Evolutionary conservation across 306 rosid genomes (phyloP), one percentile per base, ranked within the genome.

Genomic region (Quercus variabilis): DNA sequence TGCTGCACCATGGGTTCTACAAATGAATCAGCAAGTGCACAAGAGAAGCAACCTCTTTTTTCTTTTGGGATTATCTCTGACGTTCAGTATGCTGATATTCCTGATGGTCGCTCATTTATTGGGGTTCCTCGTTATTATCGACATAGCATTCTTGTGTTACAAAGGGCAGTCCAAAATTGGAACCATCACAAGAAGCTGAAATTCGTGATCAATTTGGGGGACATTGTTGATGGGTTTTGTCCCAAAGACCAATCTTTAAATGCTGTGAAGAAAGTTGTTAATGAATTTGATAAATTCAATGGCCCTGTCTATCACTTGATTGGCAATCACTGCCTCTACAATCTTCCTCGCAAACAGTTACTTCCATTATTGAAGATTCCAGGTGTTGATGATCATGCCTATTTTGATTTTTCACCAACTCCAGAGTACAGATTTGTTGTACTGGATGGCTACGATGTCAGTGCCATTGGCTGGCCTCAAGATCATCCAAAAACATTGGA

Each of bases 241-340:
- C 98, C 98, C 3, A 89, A 88, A 76, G 92, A 91, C 69, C 91
- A 89, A 80, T 93, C 98, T 79, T 30, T 81, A 52, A 68, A 38
- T 41, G 79, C 94, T 19, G 94, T 93, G 41, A 85, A 84, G 74
- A 93, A 84, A 84, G 59, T 93, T 17, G 87, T 79, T 17, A 69
- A 70, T 17, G 92, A 91, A 82, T 93, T 92, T 56, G 88, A 88
- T 38, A 83, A 76, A 10, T 92, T 93, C 74, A 60, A 74, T 33
- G 98, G 98, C 71, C 86, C 87, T 1, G 90, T 89, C 52, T 88
- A 90, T 86, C 99, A 95, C 81, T 75, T 95, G 87, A 83, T 95
- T 71, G 99, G 99, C 68, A 95, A 95, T 73, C 99, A 95, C 79
- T 95, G 99, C 85, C 93, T 95, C 55, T 95, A 93, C 85, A 95